Percentiles rank a stretch among this genome's conserved stretches.
phyloP scores from a whole-genome alignment of 1,139 yeast species.

The Hanseniaspora gamundiae region DNA sequence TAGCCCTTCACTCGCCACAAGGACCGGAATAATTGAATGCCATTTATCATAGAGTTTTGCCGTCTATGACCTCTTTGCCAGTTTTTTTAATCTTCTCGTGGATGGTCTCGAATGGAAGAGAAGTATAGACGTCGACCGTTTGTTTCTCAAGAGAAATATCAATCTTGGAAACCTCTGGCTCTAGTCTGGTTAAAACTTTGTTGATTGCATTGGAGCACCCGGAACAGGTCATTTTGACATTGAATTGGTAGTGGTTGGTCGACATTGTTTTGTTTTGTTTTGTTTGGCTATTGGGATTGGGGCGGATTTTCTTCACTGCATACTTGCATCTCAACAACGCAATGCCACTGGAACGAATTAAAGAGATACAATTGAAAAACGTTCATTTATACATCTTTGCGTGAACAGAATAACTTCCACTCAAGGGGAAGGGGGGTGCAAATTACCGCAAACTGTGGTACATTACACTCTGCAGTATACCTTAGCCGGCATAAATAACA shows the following conservation, averaged over 20 bases:
- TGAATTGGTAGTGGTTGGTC: conserved; percentile 26
- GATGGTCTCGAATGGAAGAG: conserved; percentile 61
- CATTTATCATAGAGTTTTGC: background rate
- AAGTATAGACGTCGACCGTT: conserved; percentile 66
- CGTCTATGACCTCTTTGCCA: conserved; percentile 58
- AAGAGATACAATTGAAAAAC: too few relatives aligned
- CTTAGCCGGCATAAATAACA: too few relatives aligned
- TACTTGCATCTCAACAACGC: background rate
- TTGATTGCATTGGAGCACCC: conserved; percentile 86
- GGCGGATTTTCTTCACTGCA: background rate
- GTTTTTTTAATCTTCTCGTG: conserved; percentile 74
- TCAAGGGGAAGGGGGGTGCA: too few relatives aligned
- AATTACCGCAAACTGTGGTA: too few relatives aligned
- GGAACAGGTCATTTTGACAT: conserved; percentile 72
- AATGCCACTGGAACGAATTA: too few relatives aligned
- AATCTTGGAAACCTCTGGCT: conserved; percentile 54
- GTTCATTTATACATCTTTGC: too few relatives aligned
- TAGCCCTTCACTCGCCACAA: too few relatives aligned
- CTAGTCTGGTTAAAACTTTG: conserved; percentile 59
- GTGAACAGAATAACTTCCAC: too few relatives aligned
- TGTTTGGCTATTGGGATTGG: background rate
- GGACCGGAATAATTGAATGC: too few relatives aligned
- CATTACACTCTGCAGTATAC: too few relatives aligned
- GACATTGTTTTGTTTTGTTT: background rate
- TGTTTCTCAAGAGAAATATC: conserved; percentile 73